phyloP scores from a whole-genome alignment of 441 rosid genomes.

The Pelargonium citronellum region DNA sequence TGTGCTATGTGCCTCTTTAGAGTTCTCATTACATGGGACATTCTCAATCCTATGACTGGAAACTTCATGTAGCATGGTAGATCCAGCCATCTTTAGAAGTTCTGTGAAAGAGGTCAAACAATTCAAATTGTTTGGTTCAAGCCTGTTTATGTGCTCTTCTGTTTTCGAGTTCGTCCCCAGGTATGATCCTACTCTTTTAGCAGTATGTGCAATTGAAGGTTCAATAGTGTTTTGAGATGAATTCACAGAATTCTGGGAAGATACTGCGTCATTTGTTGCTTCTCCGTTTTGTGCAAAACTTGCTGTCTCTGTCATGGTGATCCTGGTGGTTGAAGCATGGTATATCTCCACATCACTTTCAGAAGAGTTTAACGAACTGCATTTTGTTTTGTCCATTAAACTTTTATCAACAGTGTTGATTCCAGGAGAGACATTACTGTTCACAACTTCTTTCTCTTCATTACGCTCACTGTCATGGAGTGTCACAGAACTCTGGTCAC shows the following conservation, averaged over 20 bases:
- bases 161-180: conserved; percentile 43
- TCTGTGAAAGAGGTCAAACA: conserved; percentile 41
- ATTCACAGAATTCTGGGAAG: conserved; percentile 5
- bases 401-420: conserved; percentile 36
- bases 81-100: conserved; percentile 47
- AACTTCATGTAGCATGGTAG: conserved; percentile 30
- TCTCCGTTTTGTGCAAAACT: conserved; percentile 22
- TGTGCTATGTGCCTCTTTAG: conserved; percentile 20
- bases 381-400: conserved; percentile 31
- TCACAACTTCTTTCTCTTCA: conserved; percentile 49
- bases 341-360: conserved; percentile 26
- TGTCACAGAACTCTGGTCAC: conserved; percentile 39
- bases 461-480: conserved; percentile 29
- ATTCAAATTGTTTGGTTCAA: conserved; percentile 22
- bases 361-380: conserved; percentile 25
- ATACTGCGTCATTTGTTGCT: conserved; percentile 18
- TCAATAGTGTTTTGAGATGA: not conserved
- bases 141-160: conserved; percentile 28
- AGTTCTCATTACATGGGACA: conserved; percentile 26
- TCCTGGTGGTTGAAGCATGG: conserved; percentile 30
- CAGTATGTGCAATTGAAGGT: conserved; percentile 11
- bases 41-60: conserved; percentile 24
- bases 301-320: conserved; percentile 23
- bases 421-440: conserved; percentile 40
- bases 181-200: conserved; percentile 46